Conservation (phyloP, 176 grass and related monocot species). For the Alopecurus myosuroides region DNA sequence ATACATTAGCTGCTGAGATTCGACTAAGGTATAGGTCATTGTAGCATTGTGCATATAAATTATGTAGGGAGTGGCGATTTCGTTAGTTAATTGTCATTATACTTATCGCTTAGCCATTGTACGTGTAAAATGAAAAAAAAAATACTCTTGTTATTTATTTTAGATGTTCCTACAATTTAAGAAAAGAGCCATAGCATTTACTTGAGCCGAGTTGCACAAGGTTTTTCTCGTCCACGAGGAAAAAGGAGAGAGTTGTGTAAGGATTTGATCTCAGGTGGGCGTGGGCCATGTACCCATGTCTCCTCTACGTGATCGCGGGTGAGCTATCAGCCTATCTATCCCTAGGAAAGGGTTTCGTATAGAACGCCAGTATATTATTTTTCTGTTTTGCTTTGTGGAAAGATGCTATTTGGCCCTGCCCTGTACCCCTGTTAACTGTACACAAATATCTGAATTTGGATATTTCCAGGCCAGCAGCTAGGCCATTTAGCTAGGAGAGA, state of each 20-base stretch:
- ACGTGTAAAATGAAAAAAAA: not conserved
- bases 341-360: not conserved
- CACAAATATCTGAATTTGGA: conserved; percentile 2
- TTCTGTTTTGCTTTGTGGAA: not conserved
- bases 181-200: not conserved
- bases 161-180: no score
- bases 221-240: not conserved
- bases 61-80: no score
- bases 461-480: not conserved
- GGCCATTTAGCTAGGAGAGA: not conserved
- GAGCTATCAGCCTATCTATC: not conserved
- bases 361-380: not conserved
- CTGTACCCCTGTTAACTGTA: not conserved
- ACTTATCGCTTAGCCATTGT: not conserved
- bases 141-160: not conserved
- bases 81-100: not conserved
- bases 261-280: not conserved
- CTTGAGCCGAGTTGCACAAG: not conserved
- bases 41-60: not conserved
- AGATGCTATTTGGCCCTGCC: not conserved
- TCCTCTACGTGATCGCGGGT: not conserved
- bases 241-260: not conserved
- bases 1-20: not conserved
- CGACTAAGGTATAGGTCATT: not conserved
- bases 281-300: not conserved